Base-by-base conservation (phyloP, 768 basidiomycete genomes). In the Cystofilobasidium capitatum region DNA sequence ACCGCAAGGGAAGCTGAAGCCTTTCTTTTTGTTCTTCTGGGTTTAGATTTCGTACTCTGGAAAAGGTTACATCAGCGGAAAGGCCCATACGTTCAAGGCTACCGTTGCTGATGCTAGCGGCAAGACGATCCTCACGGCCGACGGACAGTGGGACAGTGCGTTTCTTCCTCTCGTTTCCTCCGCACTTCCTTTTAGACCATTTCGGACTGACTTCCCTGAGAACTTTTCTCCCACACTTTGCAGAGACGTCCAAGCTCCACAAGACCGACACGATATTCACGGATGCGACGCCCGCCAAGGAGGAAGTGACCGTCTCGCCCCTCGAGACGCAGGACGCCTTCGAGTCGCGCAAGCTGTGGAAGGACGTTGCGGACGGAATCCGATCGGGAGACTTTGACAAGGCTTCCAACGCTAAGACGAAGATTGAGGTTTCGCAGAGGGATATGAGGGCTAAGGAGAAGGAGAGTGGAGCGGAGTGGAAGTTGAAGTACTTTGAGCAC, bases 61-160 rank as follows among this genome's bases (percentile, higher is more conserved):
- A 35, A 29, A 55, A 59, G 69, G 93, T 33, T 98, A 93, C 79
- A 90, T 97, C 76, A 84, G 85, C 40, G 93, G 94, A 64, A 93
- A 91, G 76, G 85, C 89, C 4, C 94, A 99, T 79, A 81, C 85
- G 3, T 96, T 92, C 84, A 93, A 91, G 77, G 91, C 94, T 13
- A 81, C 81, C 1, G 76, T 91, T n/a, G 75, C 81, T 0, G 83
- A 73, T 45, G 57, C 71, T 45, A 70, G 71, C 83, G 14, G 80
- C 83, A 47, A 79, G 74, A 60, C 74, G 71, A n/a, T 76, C 70
- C 62, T 81, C 54, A 64, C 85, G 29, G 77, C 88, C 47, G 88
- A 91, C 74, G 91, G 91, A 35, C 83, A 84, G 13, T 94, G 91
- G 91, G 84, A 88, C 72, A 81, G 83, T 64, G 82, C 79, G 55